Evolutionary conservation across 2,329 filamentous ascomycete species (phyloP).

Genomic region (Aspergillus sp.): DNA sequence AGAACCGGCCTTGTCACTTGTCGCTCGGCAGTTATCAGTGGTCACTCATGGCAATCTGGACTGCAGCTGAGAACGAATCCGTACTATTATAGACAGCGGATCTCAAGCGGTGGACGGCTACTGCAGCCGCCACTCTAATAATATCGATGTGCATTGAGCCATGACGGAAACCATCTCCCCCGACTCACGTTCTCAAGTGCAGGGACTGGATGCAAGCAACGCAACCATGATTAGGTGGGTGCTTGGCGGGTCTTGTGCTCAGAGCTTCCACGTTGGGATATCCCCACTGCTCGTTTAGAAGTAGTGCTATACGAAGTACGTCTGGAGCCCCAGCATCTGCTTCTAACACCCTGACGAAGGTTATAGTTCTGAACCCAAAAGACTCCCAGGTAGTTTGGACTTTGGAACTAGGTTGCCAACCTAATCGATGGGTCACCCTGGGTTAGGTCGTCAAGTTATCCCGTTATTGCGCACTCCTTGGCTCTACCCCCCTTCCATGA

Average conservation of each 20-base stretch:
- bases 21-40: background rate
- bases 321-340: background rate
- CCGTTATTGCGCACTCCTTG: too few relatives aligned
- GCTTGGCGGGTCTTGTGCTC: conserved; percentile 3
- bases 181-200: background rate
- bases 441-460: background rate
- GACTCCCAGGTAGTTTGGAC: background rate
- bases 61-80: background rate
- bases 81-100: background rate
- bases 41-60: background rate
- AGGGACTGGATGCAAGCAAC: conserved; percentile 6
- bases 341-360: background rate
- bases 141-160: background rate
- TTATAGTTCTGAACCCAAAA: background rate
- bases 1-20: background rate
- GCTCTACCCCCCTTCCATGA: too few relatives aligned
- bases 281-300: background rate
- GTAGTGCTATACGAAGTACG: background rate
- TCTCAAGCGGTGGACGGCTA: background rate
- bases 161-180: background rate
- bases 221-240: background rate
- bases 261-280: background rate
- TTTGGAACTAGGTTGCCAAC: background rate
- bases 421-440: background rate
- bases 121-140: conserved; percentile 7